Base-by-base conservation (phyloP, 176 grass and related monocot genomes). In the Carex scoparia region DNA sequence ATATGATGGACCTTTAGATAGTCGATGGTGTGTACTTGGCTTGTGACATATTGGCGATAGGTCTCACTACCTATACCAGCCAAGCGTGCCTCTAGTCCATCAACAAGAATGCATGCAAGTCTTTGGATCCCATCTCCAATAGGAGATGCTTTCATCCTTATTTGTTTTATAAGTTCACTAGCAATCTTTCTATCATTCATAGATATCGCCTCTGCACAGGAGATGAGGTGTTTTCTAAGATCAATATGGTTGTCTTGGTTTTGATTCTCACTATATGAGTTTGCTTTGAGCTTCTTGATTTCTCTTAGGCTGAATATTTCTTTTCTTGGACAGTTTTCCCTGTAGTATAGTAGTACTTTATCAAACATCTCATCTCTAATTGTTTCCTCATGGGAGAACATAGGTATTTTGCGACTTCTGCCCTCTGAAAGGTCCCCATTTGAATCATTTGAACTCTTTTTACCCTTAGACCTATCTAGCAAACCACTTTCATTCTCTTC, bases 61-160 rank as follows among this genome's bases (percentile, higher is more conserved):
- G 88, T 57, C 18, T 59, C 84, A 33, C 40, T 86, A 27, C 90
- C 88, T 5, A 38, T 87, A 67, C 93, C 93, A 40, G 53, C 82
- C 86, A 94, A 85, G 31, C 90, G 88, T 14, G 93, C 90, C 86
- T 94, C 88, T 4, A 94, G 93, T 32, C 65, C 86, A 68, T 90
- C 79, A 5, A 49, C 92, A 62, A 94, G 86, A 33, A 85, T 83
- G 66, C 81, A 51, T 54, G 90, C 90, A 49, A 92, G 61, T 53
- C 90, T 90, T 70, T 92, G 86, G 60, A 70, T 67, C 31, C 65
- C 78, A 84, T 94, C 84, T 63, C 93, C 90, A 19, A 87, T n/a
- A 28, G 86, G 75, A 4, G 84, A 91, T 9, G 88, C 73, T 5
- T 94, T 81, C 14, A 80, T 12, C 14, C 90, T 87, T 88, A 94